Evolutionary conservation across 371 early-diverging fungal genomes (phyloP).

Genomic region (Haplosporangium sp.): DNA sequence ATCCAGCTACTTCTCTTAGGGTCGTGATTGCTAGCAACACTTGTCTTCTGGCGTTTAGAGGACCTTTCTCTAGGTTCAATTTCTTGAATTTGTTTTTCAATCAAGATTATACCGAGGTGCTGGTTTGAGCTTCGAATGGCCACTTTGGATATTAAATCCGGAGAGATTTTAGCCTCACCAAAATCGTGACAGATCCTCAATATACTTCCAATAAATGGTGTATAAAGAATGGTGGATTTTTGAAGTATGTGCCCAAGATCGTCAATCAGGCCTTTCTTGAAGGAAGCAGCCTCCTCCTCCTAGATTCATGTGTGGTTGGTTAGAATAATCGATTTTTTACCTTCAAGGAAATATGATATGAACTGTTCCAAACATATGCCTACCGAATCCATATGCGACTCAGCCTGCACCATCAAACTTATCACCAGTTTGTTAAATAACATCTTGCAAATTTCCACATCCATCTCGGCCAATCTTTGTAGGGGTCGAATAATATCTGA

Average conservation of each 20-base stretch:
- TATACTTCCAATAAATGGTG: constrained; percentile 68
- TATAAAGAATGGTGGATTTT: constrained; percentile 54
- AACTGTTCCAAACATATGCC: neutral
- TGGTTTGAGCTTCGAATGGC: constrained; percentile 65
- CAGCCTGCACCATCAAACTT: constrained; percentile 56
- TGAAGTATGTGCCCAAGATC: constrained; percentile 49
- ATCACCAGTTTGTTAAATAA: constrained; percentile 65
- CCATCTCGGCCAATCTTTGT: constrained; percentile 68
- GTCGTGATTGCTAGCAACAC: constrained; percentile 16
- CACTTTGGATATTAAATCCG: constrained; percentile 54
- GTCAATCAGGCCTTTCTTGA: constrained; percentile 52
- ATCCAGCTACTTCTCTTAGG: constrained; percentile 61
- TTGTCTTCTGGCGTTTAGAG: constrained; percentile 38
- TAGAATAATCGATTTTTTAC: constrained; percentile 10
- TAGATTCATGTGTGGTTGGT: constrained; percentile 9
- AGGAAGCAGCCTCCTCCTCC: constrained; percentile 49
- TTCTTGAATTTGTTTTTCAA: constrained; percentile 59
- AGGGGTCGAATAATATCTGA: constrained; percentile 76
- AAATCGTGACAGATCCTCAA: constrained; percentile 67
- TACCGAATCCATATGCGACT: constrained; percentile 48
- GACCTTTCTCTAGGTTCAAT: constrained; percentile 47
- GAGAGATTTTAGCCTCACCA: constrained; percentile 50
- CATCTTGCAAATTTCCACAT: constrained; percentile 73
- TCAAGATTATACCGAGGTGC: constrained; percentile 68
- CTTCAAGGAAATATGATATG: neutral